Evolutionary conservation across 192 early-diverging fungal genomes (phyloP), one percentile per base, ranked within the genome.

Genomic region (Dimargaris xerosporica): DNA sequence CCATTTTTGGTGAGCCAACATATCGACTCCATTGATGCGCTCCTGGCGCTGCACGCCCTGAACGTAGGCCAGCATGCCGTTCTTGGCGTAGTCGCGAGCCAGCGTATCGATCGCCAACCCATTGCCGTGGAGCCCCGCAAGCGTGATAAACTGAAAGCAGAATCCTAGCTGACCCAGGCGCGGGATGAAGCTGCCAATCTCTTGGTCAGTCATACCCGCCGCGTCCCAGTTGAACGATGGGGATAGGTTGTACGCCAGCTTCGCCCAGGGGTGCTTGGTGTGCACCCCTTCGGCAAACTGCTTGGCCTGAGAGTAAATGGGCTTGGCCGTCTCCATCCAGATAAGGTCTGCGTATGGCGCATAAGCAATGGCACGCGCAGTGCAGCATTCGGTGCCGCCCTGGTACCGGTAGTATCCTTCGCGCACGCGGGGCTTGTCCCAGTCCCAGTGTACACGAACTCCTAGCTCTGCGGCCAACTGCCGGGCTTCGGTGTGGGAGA

Each of bases 151-250:
- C 75, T 98, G 93, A 92, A 93, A 98, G 42, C 80, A 80, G 77
- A 97, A 97, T n/a, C 94, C 93, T 11, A 95, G 80, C 69, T 80
- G 80, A 62, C 89, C 92, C 28, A 98, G 78, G 61, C 90, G 82
- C 21, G 71, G 70, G 54, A 95, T 84, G 70, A 88, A 98, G 62
- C 71, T 71, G 45, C 82, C 75, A 79, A 98, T 94, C 70, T 95
- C 85, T 42, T 83, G 74, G 72, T 98, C 95, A 41, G 73, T 83
- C 85, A 95, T 85, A 46, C 93, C 93, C 23, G 95, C 91, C 15
- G 92, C 90, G 69, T 93, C 90, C 92, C 93, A 98, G 85, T 98
- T 98, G 83, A 96, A 98, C 29, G 90, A 93, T 26, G 95, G 95
- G 44, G 87, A 91, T 56, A 98, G 71, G 81, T 98, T 98, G 82